Evolutionary conservation across 345 rosid species (phyloP), one percentile per base, ranked within the genome.

Genomic region (Psidium friedrichsthalianum): DNA sequence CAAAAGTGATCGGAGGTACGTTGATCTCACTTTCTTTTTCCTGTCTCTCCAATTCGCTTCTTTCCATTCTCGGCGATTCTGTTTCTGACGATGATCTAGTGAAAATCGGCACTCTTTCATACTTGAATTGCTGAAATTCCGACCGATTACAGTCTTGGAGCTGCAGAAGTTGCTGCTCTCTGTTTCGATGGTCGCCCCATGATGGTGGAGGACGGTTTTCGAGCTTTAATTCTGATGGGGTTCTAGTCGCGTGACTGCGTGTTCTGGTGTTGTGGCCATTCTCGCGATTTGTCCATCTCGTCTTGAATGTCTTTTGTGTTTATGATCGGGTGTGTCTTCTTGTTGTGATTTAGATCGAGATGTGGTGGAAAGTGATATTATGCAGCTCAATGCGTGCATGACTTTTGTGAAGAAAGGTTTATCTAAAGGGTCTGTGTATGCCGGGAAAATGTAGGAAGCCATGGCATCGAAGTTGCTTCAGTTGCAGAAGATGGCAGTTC

Each of bases 381-480:
- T 25, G 64, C 64, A 58, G 32, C 29, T n/a, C 64, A 58, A 58
- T 58, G 64, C 25, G 64, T 12, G 64, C 64, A 58, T n/a, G 64
- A 12, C 12, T 58, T 58, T 58, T 25, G 64, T 16, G 64, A 25
- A n/a, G 32, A 11, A 58, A n/a, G 64, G 64, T n/a, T 11, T 58
- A 36, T 36, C 80, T 69, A 36, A 69, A 9, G 13, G 47, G 80
- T 69, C 47, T 51, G 80, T 2, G 47, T 18, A 3, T 69, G 80
- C 47, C 36, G 80, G 80, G 3, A 69, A 69, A 69, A 69, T 36
- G 47, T 69, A 36, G 80, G 53, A 27, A 49, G 56, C 24, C 21
- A 91, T 91, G 94, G 92, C 89, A 6, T 87, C 92, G 29, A 91
- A 87, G 88, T 85, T 90, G 85, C 80, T 29, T 40, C 93, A 91